Evolutionary conservation across 495 filamentous ascomycete genomes (phyloP).

Genomic region (Choiromyces venosus): DNA sequence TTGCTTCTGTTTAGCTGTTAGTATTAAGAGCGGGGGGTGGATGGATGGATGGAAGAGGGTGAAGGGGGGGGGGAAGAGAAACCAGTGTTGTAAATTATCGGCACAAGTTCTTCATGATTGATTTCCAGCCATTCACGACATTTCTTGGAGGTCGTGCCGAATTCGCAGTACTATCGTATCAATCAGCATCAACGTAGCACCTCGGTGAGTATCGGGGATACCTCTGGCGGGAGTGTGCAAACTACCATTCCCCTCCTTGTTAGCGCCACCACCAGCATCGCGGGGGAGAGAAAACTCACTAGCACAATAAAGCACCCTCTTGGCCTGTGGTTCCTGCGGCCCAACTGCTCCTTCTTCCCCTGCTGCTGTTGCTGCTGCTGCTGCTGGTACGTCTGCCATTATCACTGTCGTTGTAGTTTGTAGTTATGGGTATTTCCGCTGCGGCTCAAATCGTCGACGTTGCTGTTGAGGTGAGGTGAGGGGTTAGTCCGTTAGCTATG

Average conservation of each 20-base stretch:
- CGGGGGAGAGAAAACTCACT: constrained; percentile 52
- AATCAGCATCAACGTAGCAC: background rate
- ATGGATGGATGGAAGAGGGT: background rate
- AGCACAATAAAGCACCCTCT: constrained; percentile 72
- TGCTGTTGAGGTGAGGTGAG: no score
- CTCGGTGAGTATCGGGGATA: constrained; percentile 44
- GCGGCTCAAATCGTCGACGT: background rate
- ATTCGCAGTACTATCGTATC: constrained; percentile 82
- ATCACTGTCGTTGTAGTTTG: background rate
- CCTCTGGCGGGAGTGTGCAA: constrained; percentile 89
- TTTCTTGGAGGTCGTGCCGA: constrained; percentile 95
- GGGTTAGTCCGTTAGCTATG: no score
- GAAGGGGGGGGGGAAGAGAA: constrained; percentile 29
- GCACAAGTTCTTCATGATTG: constrained; percentile 65
- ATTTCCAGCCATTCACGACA: constrained; percentile 92
- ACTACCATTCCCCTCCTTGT: constrained; percentile 51
- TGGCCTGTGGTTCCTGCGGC: constrained; percentile 55
- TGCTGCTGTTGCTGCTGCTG: constrained; percentile 36
- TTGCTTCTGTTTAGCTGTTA: constrained; percentile 56
- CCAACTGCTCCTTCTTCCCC: constrained; percentile 35
- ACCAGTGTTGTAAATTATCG: constrained; percentile 79
- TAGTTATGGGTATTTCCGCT: background rate
- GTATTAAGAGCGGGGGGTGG: background rate
- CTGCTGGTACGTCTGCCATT: constrained; percentile 26
- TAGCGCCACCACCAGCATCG: no score